Conservation (phyloP, 345 rosid species). For the Mallotus nudiflorus region DNA sequence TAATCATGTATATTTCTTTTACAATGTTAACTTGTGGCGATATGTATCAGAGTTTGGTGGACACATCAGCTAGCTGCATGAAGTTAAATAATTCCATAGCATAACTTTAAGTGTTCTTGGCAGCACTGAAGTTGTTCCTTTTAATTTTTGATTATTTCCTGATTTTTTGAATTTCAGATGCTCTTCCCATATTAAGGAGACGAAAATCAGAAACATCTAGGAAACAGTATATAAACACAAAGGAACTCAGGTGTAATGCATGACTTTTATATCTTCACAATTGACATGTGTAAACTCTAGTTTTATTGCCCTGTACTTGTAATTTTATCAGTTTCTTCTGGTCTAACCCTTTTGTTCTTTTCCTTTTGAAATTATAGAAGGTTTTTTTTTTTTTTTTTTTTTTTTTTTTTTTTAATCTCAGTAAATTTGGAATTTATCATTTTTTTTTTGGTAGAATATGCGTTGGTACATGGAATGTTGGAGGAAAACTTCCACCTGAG, state of each 20-base stretch:
- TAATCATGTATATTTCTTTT: neutral
- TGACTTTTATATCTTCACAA: slow-evolving; percentile 5
- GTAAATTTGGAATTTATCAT: neutral
- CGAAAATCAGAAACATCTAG: slow-evolving; percentile 83
- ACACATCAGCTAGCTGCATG: neutral
- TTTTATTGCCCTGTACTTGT: neutral
- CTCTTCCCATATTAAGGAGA: slow-evolving; percentile 54
- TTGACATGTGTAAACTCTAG: neutral
- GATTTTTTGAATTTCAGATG: slow-evolving; percentile 36
- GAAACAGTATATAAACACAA: slow-evolving; percentile 72
- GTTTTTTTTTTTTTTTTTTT: no score
- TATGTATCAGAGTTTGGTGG: neutral
- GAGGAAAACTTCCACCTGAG: slow-evolving; percentile 77
- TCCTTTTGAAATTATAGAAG: neutral
- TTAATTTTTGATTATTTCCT: slow-evolving; percentile 1
- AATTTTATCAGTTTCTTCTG: neutral
- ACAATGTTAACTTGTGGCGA: neutral
- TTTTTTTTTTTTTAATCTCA: neutral
- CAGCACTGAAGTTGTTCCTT: neutral
- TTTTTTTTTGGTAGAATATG: slow-evolving; percentile 46
- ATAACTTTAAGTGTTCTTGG: neutral
- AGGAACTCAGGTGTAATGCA: slow-evolving; percentile 64
- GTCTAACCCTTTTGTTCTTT: neutral
- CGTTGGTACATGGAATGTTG: slow-evolving; percentile 95
- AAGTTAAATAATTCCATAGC: neutral